Percentiles rank a stretch among this genome's conserved stretches.
phyloP scores from a whole-genome alignment of 345 rosid genomes.

The Populus davidiana region DNA sequence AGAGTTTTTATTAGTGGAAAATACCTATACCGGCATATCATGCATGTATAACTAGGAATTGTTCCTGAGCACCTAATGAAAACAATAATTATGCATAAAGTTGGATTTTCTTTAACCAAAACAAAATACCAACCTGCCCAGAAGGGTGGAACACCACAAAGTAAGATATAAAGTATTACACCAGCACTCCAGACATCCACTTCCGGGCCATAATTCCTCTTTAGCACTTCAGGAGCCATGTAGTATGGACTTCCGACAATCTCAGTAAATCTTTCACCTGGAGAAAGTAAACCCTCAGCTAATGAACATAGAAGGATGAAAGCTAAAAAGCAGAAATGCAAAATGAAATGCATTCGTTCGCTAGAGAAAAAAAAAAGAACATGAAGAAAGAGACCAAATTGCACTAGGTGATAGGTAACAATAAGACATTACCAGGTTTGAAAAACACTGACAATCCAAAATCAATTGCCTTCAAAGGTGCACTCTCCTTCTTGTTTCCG shows the following conservation, averaged over 20 bases:
- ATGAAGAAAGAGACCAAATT: not conserved
- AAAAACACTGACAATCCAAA: slow-evolving; percentile 37
- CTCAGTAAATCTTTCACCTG: slow-evolving; percentile 33
- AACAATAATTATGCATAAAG: not conserved
- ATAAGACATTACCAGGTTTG: slow-evolving; percentile 25
- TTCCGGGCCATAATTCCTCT: slow-evolving; percentile 36
- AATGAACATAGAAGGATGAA: not conserved
- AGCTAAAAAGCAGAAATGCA: not conserved
- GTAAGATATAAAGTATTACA: slow-evolving; percentile 36
- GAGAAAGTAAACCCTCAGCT: slow-evolving; percentile 8
- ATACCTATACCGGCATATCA: not conserved
- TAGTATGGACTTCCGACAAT: slow-evolving; percentile 40
- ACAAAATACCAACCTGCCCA: slow-evolving; percentile 32
- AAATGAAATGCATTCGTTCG: not conserved
- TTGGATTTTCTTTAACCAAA: not conserved
- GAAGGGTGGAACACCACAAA: slow-evolving; percentile 38
- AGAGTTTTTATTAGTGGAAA: not conserved
- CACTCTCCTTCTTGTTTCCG: slow-evolving; percentile 31
- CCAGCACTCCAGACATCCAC: slow-evolving; percentile 42
- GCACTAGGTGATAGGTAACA: not conserved
- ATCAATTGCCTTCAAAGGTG: slow-evolving; percentile 34
- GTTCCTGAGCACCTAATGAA: not conserved
- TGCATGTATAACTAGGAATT: not conserved
- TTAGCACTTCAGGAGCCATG: slow-evolving; percentile 39
- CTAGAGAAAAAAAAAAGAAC: no score